Evolutionary conservation across 371 early-diverging fungal species (phyloP), one percentile per base, ranked within the genome.

Genomic region (Smittium culicis): DNA sequence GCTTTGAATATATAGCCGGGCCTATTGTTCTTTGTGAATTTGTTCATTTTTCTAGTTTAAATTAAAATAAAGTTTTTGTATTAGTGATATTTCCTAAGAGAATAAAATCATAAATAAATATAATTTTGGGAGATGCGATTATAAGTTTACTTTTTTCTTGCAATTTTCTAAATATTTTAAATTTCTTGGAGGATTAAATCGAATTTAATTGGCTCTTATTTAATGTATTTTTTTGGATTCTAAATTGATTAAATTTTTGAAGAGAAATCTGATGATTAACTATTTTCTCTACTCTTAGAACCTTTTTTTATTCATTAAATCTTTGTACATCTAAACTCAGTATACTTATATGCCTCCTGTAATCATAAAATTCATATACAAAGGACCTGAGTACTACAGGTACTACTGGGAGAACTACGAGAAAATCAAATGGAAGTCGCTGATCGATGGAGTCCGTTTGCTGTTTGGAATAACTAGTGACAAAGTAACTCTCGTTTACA

Each of bases 381-480:
- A 34, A 11, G 63, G 63, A n/a, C 63, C 63, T 5, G 63, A 63
- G 35, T 63, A 63, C n/a, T 63, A 63, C n/a, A 63, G 63, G 33
- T 63, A 63, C 35, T 32, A 63, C 33, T 63, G 63, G 63, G 33
- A 63, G 14, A 33, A 63, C 34, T 30, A 25, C 14, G 35, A 35
- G 14, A 33, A n/a, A 14, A 2, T 63, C 31, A 33, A 63, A 32
- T 63, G 33, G 31, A 32, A 32, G 5, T 3, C n/a, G 3, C 8
- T 63, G n/a, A 33, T 63, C 20, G 63, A 63, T 63, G 63, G 63
- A n/a, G 63, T 63, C 14, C 63, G 63, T 11, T 14, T 63, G n/a
- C 34, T 63, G 25, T 63, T 63, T 33, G 63, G 63, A 24, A 63
- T 63, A 5, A 35, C 34, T n/a, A n/a, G 34, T n/a, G 63, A 63